phyloP scores from a whole-genome alignment of 2,329 filamentous ascomycete genomes.

The Aspergillus nomiae region DNA sequence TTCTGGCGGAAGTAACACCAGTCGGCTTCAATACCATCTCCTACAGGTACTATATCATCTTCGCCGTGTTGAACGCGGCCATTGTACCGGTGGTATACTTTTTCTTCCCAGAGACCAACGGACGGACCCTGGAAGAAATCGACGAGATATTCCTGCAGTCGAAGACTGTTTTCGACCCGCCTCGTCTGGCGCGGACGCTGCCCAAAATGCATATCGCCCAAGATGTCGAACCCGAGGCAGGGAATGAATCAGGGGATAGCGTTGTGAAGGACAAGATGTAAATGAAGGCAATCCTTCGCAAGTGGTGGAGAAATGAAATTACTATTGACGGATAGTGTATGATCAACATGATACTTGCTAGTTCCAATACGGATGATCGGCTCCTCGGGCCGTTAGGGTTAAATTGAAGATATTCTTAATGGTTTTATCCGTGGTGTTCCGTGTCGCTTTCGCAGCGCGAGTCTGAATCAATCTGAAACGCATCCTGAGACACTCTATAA shows the following conservation, averaged over 20 bases:
- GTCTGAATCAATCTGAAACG: conserved; percentile 6
- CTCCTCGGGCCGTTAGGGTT: background rate
- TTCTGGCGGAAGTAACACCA: conserved; percentile 41
- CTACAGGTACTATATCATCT: conserved; percentile 50
- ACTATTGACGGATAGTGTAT: background rate
- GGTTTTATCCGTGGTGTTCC: background rate
- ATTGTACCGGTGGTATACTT: conserved; percentile 39
- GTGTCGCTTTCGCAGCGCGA: background rate
- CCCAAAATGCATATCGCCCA: conserved; percentile 20
- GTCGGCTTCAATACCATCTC: conserved; percentile 48
- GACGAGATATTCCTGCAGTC: conserved; percentile 41
- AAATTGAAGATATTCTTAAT: background rate
- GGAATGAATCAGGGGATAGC: background rate
- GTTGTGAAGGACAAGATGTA: conserved; percentile 6
- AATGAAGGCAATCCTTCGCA: background rate
- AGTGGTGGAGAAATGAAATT: background rate
- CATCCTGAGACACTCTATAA: background rate
- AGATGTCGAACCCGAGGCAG: conserved; percentile 8
- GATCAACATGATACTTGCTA: conserved; percentile 3
- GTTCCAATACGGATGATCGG: conserved; percentile 1
- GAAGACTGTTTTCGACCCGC: conserved; percentile 31
- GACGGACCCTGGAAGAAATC: conserved; percentile 42
- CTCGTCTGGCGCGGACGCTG: conserved; percentile 22
- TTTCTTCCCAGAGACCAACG: conserved; percentile 44
- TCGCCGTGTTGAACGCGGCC: conserved; percentile 42